Evolutionary conservation across 352 stramenopile genomes (phyloP).

Genomic region (Globisporangium sylvaticum): DNA sequence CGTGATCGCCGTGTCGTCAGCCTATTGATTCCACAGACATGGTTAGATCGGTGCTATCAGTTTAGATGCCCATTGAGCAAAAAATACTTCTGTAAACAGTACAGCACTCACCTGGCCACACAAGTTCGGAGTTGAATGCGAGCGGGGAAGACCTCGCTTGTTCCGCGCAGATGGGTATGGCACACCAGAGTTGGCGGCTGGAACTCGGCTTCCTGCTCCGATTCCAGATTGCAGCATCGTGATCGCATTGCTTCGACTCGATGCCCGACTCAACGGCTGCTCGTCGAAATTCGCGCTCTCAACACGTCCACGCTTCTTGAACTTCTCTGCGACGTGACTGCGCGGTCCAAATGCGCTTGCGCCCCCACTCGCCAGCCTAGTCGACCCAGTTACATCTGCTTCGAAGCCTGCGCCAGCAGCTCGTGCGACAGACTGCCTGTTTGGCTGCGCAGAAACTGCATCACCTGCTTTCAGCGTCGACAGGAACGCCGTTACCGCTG

Average conservation of each 20-base stretch:
- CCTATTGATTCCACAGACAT: conserved; percentile 13
- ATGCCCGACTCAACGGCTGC: conserved; percentile 10
- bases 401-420: not conserved
- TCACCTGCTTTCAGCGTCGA: not conserved
- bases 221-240: conserved; percentile 12
- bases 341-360: not conserved
- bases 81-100: not conserved
- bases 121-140: conserved; percentile 28
- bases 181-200: not conserved
- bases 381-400: not conserved
- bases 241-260: conserved; percentile 14
- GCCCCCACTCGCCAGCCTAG: not conserved
- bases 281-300: conserved; percentile 56
- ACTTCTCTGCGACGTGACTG: conserved; percentile 23
- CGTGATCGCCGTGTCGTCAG: conserved; percentile 46
- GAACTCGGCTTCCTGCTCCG: conserved; percentile 1
- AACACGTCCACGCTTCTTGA: conserved; percentile 62
- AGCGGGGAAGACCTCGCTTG: conserved; percentile 15
- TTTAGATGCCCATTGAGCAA: not conserved
- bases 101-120: conserved; percentile 11
- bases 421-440: not conserved
- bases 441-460: not conserved
- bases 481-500: conserved; percentile 6
- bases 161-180: not conserved
- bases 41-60: not conserved